Evolutionary conservation across 1,284 basidiomycete species (phyloP).

Genomic region (Farysia itapuensis): DNA sequence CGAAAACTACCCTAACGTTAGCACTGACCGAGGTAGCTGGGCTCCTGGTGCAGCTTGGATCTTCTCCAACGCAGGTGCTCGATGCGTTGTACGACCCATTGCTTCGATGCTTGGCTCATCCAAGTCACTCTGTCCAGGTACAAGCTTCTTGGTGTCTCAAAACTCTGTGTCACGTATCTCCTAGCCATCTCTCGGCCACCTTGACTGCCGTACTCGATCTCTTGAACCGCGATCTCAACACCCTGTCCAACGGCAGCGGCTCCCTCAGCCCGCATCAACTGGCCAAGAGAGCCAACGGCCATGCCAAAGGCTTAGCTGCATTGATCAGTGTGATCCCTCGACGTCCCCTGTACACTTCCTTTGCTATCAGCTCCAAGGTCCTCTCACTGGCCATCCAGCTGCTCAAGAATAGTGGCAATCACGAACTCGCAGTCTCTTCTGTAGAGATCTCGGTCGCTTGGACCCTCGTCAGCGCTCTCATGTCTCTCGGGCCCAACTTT

Average conservation of each 20-base stretch:
- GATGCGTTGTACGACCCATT: slow-evolving; percentile 85
- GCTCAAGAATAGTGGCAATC: slow-evolving; percentile 85
- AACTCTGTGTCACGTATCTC: slow-evolving; percentile 85
- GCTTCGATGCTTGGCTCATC: slow-evolving; percentile 80
- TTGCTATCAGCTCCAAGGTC: slow-evolving; percentile 86
- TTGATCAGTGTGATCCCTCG: slow-evolving; percentile 82
- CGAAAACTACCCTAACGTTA: slow-evolving; percentile 72
- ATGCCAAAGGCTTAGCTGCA: slow-evolving; percentile 83
- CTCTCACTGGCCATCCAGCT: slow-evolving; percentile 87
- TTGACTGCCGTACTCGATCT: slow-evolving; percentile 75
- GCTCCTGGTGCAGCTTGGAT: slow-evolving; percentile 84
- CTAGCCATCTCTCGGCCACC: slow-evolving; percentile 76
- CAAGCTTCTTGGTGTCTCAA: slow-evolving; percentile 83
- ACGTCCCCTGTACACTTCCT: slow-evolving; percentile 88
- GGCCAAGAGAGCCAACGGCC: slow-evolving; percentile 78
- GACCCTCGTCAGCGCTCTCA: slow-evolving; percentile 85
- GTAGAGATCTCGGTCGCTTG: slow-evolving; percentile 92
- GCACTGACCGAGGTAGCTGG: slow-evolving; percentile 82
- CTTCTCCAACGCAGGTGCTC: slow-evolving; percentile 83
- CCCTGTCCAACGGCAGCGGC: slow-evolving; percentile 59
- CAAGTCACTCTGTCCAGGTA: slow-evolving; percentile 81
- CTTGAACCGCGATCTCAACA: slow-evolving; percentile 75
- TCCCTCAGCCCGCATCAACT: slow-evolving; percentile 66
- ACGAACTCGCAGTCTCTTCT: slow-evolving; percentile 77
- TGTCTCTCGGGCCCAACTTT: slow-evolving; percentile 90